A percentile compares a stretch with the other conserved stretches of the same genome.
Conservation (phyloP, 2,329 filamentous ascomycete species). For the Fusarium sp. region DNA sequence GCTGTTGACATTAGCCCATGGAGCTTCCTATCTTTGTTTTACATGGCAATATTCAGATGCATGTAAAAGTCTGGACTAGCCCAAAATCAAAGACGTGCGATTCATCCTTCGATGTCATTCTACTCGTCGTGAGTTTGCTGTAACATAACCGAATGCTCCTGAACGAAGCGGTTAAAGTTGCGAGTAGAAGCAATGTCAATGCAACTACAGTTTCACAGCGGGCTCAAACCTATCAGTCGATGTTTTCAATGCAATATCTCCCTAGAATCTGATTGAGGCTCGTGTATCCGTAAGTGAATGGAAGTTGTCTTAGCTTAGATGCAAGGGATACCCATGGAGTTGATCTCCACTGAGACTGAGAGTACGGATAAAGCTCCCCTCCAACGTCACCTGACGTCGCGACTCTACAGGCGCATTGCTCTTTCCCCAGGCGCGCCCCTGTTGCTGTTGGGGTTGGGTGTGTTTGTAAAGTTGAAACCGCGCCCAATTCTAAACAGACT, state of each 20-base stretch:
- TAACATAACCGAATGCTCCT: not conserved
- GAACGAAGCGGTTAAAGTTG: not conserved
- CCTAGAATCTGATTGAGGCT: slow-evolving; percentile 1
- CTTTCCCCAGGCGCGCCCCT: slow-evolving; percentile 25
- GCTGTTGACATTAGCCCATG: not conserved
- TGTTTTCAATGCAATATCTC: not conserved
- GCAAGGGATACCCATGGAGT: slow-evolving; percentile 1
- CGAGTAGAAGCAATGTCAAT: not conserved
- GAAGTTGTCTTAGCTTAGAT: slow-evolving; percentile 11
- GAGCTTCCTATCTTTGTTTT: not conserved
- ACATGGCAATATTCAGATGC: not conserved
- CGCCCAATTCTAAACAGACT: slow-evolving; percentile 17
- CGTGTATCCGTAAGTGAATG: slow-evolving; percentile 5
- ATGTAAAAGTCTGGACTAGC: not conserved
- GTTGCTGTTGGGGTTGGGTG: slow-evolving; percentile 9
- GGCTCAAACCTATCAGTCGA: not conserved
- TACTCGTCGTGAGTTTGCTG: not conserved
- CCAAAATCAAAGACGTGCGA: not conserved
- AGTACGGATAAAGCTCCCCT: not conserved
- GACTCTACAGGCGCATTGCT: slow-evolving; percentile 39
- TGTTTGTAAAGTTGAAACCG: slow-evolving; percentile 7
- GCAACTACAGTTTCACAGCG: not conserved
- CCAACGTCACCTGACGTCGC: slow-evolving; percentile 49
- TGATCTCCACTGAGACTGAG: slow-evolving; percentile 7
- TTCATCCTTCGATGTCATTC: not conserved